Evolutionary conservation across 257 asterid genomes (phyloP).

Genomic region (Parsonsia alboflavescens): DNA sequence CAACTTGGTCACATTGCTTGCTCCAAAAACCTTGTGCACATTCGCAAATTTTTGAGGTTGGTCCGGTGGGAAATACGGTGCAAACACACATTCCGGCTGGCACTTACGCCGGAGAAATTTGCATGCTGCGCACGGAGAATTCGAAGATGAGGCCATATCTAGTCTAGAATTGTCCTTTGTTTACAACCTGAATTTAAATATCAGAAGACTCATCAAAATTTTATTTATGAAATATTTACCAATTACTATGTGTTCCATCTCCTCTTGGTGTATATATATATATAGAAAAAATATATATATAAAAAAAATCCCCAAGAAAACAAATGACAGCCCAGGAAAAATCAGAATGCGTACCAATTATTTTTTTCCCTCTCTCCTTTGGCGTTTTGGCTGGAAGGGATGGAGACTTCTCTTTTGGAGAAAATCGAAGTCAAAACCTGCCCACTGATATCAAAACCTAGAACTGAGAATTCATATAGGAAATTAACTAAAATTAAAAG

Average conservation of each 20-base stretch:
- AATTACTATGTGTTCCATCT: background rate
- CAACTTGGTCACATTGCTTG: slow-evolving; percentile 36
- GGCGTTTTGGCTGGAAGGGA: background rate
- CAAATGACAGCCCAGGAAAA: background rate
- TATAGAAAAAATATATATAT: background rate
- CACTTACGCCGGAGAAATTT: slow-evolving; percentile 40
- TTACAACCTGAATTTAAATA: slow-evolving; percentile 12
- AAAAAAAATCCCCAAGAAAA: background rate
- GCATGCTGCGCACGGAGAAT: slow-evolving; percentile 43
- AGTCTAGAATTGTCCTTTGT: background rate
- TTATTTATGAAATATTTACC: too few relatives aligned
- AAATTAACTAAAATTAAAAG: background rate
- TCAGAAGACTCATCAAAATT: background rate
- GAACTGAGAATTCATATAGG: background rate
- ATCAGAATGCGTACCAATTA: too few relatives aligned
- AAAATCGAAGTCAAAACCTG: slow-evolving; percentile 4
- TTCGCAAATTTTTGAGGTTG: slow-evolving; percentile 42
- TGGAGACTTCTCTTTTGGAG: background rate
- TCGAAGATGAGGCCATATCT: slow-evolving; percentile 27
- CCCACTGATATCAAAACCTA: background rate
- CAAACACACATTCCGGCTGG: slow-evolving; percentile 42
- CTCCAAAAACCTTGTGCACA: slow-evolving; percentile 42
- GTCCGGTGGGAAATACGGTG: slow-evolving; percentile 44
- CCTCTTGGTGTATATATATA: background rate
- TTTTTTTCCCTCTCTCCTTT: background rate